These are phyloP conservation scores for Flammula alnicola DNA, from an alignment of 1,284 basidiomycete genomes.

Conservation along the genomic window DNA sequence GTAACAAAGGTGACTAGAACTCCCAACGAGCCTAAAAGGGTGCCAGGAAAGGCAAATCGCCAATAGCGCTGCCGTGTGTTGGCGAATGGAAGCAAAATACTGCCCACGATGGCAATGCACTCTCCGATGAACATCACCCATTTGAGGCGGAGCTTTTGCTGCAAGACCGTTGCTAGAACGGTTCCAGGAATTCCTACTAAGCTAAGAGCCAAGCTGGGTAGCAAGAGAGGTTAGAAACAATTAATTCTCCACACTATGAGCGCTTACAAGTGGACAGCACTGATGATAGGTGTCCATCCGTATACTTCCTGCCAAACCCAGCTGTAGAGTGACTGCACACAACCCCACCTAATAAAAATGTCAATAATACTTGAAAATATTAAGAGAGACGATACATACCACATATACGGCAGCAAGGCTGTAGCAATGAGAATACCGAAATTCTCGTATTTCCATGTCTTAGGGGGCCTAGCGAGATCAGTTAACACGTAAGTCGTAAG, in stretches of 20 bases:
- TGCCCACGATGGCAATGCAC: slow-evolving; percentile 42
- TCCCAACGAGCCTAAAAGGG: slow-evolving; percentile 49
- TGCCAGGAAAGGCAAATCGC: slow-evolving; percentile 52
- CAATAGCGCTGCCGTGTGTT: slow-evolving; percentile 48
- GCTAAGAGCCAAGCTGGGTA: slow-evolving; percentile 50
- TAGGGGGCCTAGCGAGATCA: slow-evolving; percentile 35
- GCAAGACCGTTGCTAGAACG: slow-evolving; percentile 44
- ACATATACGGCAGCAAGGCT: slow-evolving; percentile 45
- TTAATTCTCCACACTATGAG: background rate
- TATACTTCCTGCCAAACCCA: slow-evolving; percentile 45
- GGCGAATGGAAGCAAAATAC: slow-evolving; percentile 45
- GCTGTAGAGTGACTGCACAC: slow-evolving; percentile 42
- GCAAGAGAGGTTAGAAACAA: background rate
- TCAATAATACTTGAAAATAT: background rate
- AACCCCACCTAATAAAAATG: slow-evolving; percentile 38
- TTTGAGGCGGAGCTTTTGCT: slow-evolving; percentile 43
- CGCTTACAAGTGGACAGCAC: slow-evolving; percentile 43
- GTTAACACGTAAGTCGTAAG: background rate
- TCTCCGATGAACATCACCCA: slow-evolving; percentile 49
- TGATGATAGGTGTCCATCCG: slow-evolving; percentile 42
- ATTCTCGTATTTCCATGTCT: slow-evolving; percentile 48
- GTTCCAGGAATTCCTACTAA: slow-evolving; percentile 39
- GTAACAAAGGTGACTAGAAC: slow-evolving; percentile 36
- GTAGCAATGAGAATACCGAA: slow-evolving; percentile 43
- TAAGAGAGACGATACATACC: background rate